phyloP scores from a whole-genome alignment of 2,329 filamentous ascomycete species.

The Claviceps paspali region DNA sequence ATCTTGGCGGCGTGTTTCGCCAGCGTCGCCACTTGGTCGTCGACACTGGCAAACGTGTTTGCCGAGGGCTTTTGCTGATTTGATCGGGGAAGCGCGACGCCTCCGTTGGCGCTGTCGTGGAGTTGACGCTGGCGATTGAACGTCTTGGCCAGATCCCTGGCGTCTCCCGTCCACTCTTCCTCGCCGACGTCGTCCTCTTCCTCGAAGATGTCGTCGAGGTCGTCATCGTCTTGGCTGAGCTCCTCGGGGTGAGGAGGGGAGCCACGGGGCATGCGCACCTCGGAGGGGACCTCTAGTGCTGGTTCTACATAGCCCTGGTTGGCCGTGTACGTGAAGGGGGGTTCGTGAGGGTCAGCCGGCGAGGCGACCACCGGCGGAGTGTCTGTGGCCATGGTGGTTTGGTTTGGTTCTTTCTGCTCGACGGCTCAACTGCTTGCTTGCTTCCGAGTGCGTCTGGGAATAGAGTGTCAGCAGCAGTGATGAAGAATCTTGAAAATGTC shows the following conservation, averaged over 20 bases:
- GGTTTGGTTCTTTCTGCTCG: too few species aligned
- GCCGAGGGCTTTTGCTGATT: constrained; percentile 67
- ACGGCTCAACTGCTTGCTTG: too few species aligned
- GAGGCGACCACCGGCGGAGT: constrained; percentile 12
- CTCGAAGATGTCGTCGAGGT: constrained; percentile 26
- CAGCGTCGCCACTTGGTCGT: constrained; percentile 78
- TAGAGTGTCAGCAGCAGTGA: too few species aligned
- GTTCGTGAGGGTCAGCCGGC: constrained; percentile 28
- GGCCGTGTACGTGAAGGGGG: constrained; percentile 27
- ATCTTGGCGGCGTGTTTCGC: constrained; percentile 78
- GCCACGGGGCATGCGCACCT: constrained; percentile 16
- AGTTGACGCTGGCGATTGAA: constrained; percentile 73
- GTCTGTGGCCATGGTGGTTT: constrained; percentile 9
- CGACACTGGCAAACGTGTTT: constrained; percentile 65
- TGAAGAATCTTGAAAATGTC: too few species aligned
- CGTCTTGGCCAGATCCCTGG: constrained; percentile 64
- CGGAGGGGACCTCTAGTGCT: constrained; percentile 19
- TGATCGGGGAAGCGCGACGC: constrained; percentile 45
- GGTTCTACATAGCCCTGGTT: constrained; percentile 27
- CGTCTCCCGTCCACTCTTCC: constrained; percentile 43
- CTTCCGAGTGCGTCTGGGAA: too few species aligned
- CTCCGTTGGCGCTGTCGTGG: constrained; percentile 24
- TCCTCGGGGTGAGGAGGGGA: constrained; percentile 9
- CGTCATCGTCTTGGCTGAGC: constrained; percentile 20
- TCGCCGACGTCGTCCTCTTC: constrained; percentile 37